These are phyloP conservation scores for Quercus lobata DNA, from an alignment of 331 rosid species.

Conservation along the genomic window DNA sequence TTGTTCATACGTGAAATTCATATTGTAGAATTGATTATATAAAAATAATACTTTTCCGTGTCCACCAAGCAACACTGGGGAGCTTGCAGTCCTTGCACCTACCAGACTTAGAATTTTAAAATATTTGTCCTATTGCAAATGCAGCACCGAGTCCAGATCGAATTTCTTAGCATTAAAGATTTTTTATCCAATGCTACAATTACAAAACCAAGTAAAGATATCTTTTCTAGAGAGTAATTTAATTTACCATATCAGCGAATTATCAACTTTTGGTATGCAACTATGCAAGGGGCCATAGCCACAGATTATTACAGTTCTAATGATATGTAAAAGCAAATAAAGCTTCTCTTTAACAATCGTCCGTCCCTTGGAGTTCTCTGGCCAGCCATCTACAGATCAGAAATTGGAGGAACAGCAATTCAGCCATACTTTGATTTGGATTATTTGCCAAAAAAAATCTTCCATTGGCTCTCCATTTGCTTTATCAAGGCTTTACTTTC, in stretches of 20 bases:
- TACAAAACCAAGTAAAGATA: too few relatives aligned
- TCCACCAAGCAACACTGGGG: too few relatives aligned
- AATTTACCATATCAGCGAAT: not conserved
- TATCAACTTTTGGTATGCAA: not conserved
- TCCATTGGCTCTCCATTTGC: constrained; percentile 69
- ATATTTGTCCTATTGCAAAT: too few relatives aligned
- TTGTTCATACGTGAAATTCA: too few relatives aligned
- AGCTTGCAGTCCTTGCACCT: too few relatives aligned
- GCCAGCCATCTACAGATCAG: not conserved
- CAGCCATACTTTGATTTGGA: constrained; percentile 54
- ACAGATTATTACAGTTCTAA: not conserved
- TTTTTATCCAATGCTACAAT: too few relatives aligned
- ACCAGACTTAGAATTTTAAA: too few relatives aligned
- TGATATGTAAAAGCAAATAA: not conserved
- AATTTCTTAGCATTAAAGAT: too few relatives aligned
- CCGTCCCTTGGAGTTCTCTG: not conserved
- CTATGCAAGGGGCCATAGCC: not conserved
- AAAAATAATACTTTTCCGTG: too few relatives aligned
- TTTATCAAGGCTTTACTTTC: constrained; percentile 38
- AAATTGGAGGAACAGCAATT: not conserved
- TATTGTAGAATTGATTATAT: too few relatives aligned
- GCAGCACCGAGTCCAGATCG: too few relatives aligned
- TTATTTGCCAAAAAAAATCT: constrained; percentile 25
- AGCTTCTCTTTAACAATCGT: not conserved
- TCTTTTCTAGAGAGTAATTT: not conserved